These are phyloP conservation scores for Diatrype stigma DNA, from an alignment of 2,329 filamentous ascomycete species.

Conservation along the genomic window DNA sequence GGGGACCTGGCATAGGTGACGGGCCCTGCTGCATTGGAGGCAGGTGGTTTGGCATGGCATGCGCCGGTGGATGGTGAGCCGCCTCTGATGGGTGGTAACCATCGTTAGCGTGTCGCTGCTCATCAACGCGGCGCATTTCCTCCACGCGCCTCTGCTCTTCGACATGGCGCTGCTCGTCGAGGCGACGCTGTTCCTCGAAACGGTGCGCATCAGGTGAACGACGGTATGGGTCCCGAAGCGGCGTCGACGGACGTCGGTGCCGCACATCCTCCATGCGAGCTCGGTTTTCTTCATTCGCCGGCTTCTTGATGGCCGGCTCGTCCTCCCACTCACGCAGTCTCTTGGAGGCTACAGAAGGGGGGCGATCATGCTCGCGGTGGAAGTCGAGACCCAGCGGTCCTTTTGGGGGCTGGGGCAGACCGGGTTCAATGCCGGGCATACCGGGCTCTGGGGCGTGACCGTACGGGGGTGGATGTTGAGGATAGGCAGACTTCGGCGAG, in stretches of 20 bases:
- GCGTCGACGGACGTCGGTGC: conserved; percentile 73
- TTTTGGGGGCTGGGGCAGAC: conserved; percentile 58
- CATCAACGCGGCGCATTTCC: conserved; percentile 48
- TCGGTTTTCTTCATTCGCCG: conserved; percentile 81
- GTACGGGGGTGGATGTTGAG: conserved; percentile 68
- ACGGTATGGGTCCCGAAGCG: conserved; percentile 64
- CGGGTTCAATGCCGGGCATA: conserved; percentile 60
- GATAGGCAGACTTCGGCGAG: conserved; percentile 87
- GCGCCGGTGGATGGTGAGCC: conserved; percentile 74
- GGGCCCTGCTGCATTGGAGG: conserved; percentile 61
- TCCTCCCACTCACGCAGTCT: conserved; percentile 91
- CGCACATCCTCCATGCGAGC: conserved; percentile 81
- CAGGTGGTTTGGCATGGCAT: conserved; percentile 52
- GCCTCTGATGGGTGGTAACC: conserved; percentile 90
- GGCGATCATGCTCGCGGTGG: conserved; percentile 66
- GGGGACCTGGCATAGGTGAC: conserved; percentile 48
- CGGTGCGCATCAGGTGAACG: conserved; percentile 71
- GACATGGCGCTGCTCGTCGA: conserved; percentile 48
- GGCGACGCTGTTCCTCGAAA: conserved; percentile 58
- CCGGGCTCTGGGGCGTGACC: conserved; percentile 64
- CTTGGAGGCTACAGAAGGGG: conserved; percentile 76
- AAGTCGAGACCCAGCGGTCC: conserved; percentile 59
- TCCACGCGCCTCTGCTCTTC: conserved; percentile 59
- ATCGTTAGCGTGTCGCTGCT: conserved; percentile 68
- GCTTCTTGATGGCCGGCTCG: conserved; percentile 74